Evolutionary conservation across 176 grass and related monocot genomes (phyloP).

Genomic region (Rhipidocladum racemiflorum): DNA sequence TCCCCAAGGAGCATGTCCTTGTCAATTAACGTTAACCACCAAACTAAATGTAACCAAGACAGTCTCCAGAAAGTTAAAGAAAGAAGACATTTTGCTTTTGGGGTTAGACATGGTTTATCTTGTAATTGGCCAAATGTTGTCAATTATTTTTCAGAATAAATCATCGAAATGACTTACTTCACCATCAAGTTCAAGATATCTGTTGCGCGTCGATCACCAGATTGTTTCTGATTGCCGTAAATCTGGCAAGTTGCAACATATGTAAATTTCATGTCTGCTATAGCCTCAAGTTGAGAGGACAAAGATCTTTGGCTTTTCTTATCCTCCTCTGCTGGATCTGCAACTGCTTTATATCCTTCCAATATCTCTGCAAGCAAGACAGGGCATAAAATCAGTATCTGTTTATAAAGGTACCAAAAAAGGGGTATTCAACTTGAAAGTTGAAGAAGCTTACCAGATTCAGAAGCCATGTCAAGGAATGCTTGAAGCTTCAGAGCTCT

Average conservation of each 20-base stretch:
- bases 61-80: neutral
- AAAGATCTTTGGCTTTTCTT: conserved; percentile 77
- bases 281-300: conserved; percentile 74
- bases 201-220: conserved; percentile 88
- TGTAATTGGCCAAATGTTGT: neutral
- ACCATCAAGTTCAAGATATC: conserved; percentile 99
- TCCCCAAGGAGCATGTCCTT: neutral
- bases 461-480: conserved; percentile 97
- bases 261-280: conserved; percentile 88
- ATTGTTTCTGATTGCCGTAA: conserved; percentile 95
- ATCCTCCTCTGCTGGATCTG: conserved; percentile 60
- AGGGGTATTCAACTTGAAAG: neutral
- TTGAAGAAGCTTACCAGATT: conserved; percentile 59
- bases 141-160: neutral
- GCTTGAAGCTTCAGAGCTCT: conserved; percentile 95
- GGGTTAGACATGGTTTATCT: conserved; percentile 4
- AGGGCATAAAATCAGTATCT: conserved; percentile 7
- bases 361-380: conserved; percentile 63
- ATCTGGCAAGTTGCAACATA: conserved; percentile 91
- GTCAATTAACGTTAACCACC: conserved; percentile 28
- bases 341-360: conserved; percentile 81
- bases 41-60: neutral
- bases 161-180: conserved; percentile 59
- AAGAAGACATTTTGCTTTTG: neutral
- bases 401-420: conserved; percentile 16